Percentiles rank a stretch among this genome's conserved stretches.
Conservation (phyloP, 306 rosid genomes). For the Acacia crassicarpa region DNA sequence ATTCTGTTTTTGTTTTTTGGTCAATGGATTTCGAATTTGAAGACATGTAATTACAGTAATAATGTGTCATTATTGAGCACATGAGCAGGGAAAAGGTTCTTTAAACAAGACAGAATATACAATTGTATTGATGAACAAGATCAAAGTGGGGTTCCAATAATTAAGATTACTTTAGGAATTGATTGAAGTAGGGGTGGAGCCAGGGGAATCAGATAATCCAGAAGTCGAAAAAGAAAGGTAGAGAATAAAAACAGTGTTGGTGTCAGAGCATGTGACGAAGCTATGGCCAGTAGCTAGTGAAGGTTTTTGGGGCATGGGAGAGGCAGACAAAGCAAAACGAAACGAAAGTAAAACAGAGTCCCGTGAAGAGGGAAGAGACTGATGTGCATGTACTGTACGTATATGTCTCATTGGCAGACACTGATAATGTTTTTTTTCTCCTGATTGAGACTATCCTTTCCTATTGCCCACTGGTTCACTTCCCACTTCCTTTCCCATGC, state of each 20-base stretch:
- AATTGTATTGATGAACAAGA: background rate
- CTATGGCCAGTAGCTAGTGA: constrained; percentile 6
- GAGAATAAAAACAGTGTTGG: constrained; percentile 46
- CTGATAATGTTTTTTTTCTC: constrained; percentile 2
- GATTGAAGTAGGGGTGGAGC: constrained; percentile 14
- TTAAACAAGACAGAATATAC: background rate
- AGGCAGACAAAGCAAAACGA: constrained; percentile 42
- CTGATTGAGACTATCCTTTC: constrained; percentile 36
- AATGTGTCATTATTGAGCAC: background rate
- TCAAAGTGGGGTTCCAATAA: constrained; percentile 17
- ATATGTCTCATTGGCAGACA: constrained; percentile 32
- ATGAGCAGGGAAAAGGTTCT: background rate
- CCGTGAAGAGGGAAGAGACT: constrained; percentile 54
- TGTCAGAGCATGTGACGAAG: constrained; percentile 60
- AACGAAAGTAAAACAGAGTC: constrained; percentile 49
- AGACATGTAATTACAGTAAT: background rate
- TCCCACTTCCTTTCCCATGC: constrained; percentile 60
- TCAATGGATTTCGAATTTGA: background rate
- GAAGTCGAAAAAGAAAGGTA: constrained; percentile 22
- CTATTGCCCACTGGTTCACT: constrained; percentile 38
- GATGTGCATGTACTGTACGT: constrained; percentile 27
- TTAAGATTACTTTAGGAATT: constrained; percentile 15
- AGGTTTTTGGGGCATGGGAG: constrained; percentile 19
- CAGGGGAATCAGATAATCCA: constrained; percentile 11
- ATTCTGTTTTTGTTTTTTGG: background rate